Evolutionary conservation across 805 yeast species (phyloP).

Genomic region (Metschnikowia anglica): DNA sequence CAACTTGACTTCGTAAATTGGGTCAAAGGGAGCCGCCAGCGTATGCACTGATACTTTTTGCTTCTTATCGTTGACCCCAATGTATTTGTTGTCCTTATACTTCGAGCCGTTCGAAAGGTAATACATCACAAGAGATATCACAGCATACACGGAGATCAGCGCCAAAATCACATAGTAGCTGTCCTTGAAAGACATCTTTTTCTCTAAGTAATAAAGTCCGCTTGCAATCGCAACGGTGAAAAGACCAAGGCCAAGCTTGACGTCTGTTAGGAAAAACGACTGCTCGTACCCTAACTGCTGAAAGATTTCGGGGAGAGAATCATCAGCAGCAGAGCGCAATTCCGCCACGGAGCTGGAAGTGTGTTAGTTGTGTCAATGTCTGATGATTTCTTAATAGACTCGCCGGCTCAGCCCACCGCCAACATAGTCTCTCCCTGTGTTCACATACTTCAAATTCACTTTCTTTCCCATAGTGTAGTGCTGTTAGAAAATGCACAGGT

Average conservation of each 20-base stretch:
- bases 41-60: slow-evolving; percentile 41
- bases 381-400: neutral
- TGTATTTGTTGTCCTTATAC: slow-evolving; percentile 47
- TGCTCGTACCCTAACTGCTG: slow-evolving; percentile 48
- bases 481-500: neutral
- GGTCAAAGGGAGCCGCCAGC: slow-evolving; percentile 42
- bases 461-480: slow-evolving; percentile 24
- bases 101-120: slow-evolving; percentile 32
- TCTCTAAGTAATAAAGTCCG: slow-evolving; percentile 47
- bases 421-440: no score
- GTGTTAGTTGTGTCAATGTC: slow-evolving; percentile 4
- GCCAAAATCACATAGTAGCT: slow-evolving; percentile 33
- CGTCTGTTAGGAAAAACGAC: slow-evolving; percentile 45
- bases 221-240: slow-evolving; percentile 48
- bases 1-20: slow-evolving; percentile 42
- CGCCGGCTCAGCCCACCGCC: no score
- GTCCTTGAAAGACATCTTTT: slow-evolving; percentile 44
- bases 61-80: slow-evolving; percentile 38
- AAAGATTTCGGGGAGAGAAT: slow-evolving; percentile 42
- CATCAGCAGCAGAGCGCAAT: slow-evolving; percentile 51
- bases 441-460: slow-evolving; percentile 28
- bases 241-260: slow-evolving; percentile 50
- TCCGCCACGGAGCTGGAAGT: slow-evolving; percentile 44
- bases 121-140: slow-evolving; percentile 34
- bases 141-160: slow-evolving; percentile 39